phyloP scores from a whole-genome alignment of 1,139 yeast genomes.

The Candida glucosophila region DNA sequence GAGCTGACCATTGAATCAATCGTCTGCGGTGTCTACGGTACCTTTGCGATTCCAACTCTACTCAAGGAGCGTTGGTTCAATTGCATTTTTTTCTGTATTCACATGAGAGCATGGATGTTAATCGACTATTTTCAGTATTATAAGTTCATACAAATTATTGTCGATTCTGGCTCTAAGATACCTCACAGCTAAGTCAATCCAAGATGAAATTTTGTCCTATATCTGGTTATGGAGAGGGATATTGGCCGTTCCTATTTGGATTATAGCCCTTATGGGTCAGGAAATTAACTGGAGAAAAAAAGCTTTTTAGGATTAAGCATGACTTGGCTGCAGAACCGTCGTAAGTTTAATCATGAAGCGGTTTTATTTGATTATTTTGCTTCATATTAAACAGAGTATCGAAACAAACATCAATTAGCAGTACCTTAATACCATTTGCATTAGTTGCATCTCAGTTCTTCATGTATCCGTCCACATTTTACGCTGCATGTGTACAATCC shows the following conservation, averaged over 20 bases:
- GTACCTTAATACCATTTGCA: constrained; percentile 11
- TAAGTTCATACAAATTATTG: constrained; percentile 27
- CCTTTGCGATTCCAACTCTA: constrained; percentile 48
- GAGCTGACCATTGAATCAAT: constrained; percentile 85
- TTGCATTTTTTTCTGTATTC: constrained; percentile 35
- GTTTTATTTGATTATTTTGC: constrained; percentile 29
- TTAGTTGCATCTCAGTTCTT: constrained; percentile 34
- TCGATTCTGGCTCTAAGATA: constrained; percentile 12
- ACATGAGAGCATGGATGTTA: constrained; percentile 53
- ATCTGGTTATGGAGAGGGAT: constrained; percentile 64
- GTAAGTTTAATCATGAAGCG: constrained; percentile 28
- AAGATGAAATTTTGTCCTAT: constrained; percentile 11
- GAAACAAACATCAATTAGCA: constrained; percentile 31
- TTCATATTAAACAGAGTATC: constrained; percentile 36
- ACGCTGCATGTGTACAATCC: constrained; percentile 38
- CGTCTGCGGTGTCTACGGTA: constrained; percentile 60
- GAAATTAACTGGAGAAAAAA: constrained; percentile 77
- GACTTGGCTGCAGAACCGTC: constrained; percentile 74
- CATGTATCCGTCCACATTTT: constrained; percentile 31
- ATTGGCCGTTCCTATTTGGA: constrained; percentile 80
- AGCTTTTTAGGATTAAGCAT: constrained; percentile 58
- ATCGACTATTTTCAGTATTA: constrained; percentile 57
- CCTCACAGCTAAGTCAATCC: constrained; percentile 7
- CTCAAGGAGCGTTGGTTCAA: constrained; percentile 26
- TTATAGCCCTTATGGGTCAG: constrained; percentile 70